Evolutionary conservation across 1,139 yeast genomes (phyloP).

Genomic region (Candida mesenterica): DNA sequence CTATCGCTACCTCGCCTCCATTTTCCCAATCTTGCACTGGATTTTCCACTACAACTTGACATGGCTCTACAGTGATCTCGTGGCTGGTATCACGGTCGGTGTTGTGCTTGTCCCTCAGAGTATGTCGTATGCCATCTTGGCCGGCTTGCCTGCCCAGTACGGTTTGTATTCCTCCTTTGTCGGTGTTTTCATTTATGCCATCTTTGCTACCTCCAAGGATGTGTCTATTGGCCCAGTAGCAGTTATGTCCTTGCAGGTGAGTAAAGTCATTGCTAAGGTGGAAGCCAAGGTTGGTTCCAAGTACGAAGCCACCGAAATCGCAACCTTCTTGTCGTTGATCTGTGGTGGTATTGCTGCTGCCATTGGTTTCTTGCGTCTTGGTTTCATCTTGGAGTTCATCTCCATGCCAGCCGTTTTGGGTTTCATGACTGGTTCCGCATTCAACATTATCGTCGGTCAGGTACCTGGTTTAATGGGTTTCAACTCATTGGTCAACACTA

Average conservation of each 20-base stretch:
- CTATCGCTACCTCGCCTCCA: constrained; percentile 50
- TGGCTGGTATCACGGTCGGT: constrained; percentile 93
- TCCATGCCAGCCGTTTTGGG: constrained; percentile 94
- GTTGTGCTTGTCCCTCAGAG: constrained; percentile 92
- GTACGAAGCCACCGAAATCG: constrained; percentile 64
- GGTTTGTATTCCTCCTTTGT: constrained; percentile 92
- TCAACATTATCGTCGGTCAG: constrained; percentile 78
- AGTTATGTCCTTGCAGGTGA: constrained; percentile 86
- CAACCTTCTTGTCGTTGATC: constrained; percentile 72
- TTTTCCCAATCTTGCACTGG: constrained; percentile 83
- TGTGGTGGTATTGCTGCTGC: constrained; percentile 87
- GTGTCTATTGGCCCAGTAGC: constrained; percentile 97
- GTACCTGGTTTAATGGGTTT: constrained; percentile 86
- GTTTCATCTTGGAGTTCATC: constrained; percentile 84
- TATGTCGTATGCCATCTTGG: constrained; percentile 91
- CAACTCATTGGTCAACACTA: constrained; percentile 62
- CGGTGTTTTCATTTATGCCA: constrained; percentile 84
- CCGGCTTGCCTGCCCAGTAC: constrained; percentile 76
- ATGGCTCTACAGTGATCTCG: constrained; percentile 81
- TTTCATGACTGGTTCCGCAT: constrained; percentile 93
- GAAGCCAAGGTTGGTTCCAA: constrained; percentile 37
- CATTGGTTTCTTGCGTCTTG: constrained; percentile 78
- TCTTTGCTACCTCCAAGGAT: constrained; percentile 94
- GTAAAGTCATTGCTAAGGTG: constrained; percentile 71
- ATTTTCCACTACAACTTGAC: constrained; percentile 73